These are phyloP conservation scores for Nicotiana tabacum DNA, from an alignment of 257 asterid species.

Conservation along the genomic window DNA sequence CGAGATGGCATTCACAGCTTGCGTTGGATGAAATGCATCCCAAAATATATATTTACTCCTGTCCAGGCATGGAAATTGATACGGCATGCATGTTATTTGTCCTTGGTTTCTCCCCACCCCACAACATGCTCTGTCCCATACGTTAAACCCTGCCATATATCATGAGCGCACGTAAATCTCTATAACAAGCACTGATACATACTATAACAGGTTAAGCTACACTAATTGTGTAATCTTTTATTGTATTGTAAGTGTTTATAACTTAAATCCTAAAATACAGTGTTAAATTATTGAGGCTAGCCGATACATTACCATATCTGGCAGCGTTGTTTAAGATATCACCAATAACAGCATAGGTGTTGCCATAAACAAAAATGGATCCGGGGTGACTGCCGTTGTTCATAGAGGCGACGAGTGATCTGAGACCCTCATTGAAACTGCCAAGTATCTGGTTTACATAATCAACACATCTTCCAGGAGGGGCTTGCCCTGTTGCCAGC, in stretches of 20 bases:
- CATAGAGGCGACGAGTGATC: conserved; percentile 43
- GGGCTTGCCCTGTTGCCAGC: conserved; percentile 59
- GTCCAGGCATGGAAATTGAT: conserved; percentile 45
- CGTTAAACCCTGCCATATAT: conserved; percentile 39
- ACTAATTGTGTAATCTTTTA: not conserved
- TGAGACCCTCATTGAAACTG: conserved; percentile 55
- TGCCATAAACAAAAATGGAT: conserved; percentile 61
- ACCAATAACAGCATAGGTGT: conserved; percentile 54
- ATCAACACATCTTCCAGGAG: conserved; percentile 76
- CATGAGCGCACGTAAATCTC: too few relatives aligned
- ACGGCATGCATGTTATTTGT: conserved; percentile 66
- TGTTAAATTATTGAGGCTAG: not conserved
- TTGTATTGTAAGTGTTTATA: too few relatives aligned
- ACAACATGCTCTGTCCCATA: conserved; percentile 66
- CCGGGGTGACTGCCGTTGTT: conserved; percentile 77
- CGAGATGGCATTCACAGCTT: conserved; percentile 52
- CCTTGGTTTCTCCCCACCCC: conserved; percentile 81
- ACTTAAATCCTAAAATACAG: not conserved
- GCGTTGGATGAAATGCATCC: conserved; percentile 93
- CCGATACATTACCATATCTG: conserved; percentile 26
- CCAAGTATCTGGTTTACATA: conserved; percentile 74
- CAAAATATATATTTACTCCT: conserved; percentile 66
- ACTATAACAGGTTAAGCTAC: not conserved
- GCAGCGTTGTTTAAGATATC: conserved; percentile 55
- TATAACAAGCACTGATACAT: not conserved